Evolutionary conservation across 345 rosid genomes (phyloP), one percentile per base, ranked within the genome.

Genomic region (Carallia brachiata): DNA sequence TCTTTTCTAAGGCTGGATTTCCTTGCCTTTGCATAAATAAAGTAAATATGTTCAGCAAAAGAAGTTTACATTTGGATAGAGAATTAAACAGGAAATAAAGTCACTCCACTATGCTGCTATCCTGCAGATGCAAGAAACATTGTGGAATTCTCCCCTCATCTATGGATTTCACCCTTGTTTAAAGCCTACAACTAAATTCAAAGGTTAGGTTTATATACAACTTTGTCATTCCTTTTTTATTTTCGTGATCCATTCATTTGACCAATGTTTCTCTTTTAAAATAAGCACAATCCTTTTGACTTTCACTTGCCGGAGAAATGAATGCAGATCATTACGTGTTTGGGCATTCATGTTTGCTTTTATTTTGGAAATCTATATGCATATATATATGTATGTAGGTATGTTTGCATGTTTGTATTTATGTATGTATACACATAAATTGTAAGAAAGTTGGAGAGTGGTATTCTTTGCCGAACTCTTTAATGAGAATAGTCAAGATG

Each of bases 151-250:
- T 73, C 84, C 96, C 68, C 84, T 78, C 53, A 84, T 82, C 78
- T 74, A 81, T 74, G 89, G 89, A 30, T 84, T 95, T 71, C 92
- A 77, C 66, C 84, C 90, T 61, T 95, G 99, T 68, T 67, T 82
- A 66, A 86, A 86, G 68, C 90, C 96, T 63, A 81, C 90, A 30
- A 32, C 79, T 61, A 84, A 60, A 79, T 89, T 84, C 67, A 82
- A 75, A 85, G 98, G 96, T 91, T 61, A 52, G 39, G 31, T 23
- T 31, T 56, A 65, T 44, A 60, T n/a, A 23, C 37, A 31, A 44
- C 9, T 15, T 61, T 36, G 23, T 13, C 50, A 19, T 73, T 32
- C 27, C 6, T 18, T 52, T 31, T 16, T 27, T 12, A 8, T 56
- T 50, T 12, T 61, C 28, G 50, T 50, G 40, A 31, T 47, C 9